Percentiles rank a stretch among this genome's conserved stretches.
Conservation (phyloP, 78 protist genomes). For the Isochrysis galbana region DNA sequence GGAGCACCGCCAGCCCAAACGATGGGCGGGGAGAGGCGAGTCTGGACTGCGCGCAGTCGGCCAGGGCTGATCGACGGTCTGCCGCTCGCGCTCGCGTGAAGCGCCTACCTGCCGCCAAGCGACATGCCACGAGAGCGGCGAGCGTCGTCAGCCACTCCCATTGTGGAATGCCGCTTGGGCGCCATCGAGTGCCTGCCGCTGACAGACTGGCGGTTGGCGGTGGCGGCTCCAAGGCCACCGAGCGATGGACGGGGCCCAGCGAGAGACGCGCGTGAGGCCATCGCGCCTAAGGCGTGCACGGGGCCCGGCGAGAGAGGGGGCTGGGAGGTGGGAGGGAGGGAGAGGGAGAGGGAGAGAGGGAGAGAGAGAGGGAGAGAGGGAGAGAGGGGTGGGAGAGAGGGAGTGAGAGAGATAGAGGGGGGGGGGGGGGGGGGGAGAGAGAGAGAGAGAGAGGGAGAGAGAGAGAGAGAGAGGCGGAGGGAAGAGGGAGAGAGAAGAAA, state of each 20-base stretch:
- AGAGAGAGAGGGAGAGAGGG: too few relatives aligned
- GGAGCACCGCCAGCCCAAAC: too few relatives aligned
- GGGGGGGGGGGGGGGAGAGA: neutral
- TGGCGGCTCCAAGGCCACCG: neutral
- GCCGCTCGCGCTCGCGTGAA: too few relatives aligned
- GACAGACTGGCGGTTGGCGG: neutral
- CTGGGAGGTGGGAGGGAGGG: neutral
- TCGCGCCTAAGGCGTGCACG: neutral
- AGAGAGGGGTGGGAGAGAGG: neutral
- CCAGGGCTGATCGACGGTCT: too few relatives aligned
- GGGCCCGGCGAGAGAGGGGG: neutral
- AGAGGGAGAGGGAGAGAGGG: neutral
- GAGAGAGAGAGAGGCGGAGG: neutral
- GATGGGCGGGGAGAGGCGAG: too few relatives aligned
- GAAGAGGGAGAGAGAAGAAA: neutral
- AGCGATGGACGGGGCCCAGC: neutral
- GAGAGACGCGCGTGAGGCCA: neutral
- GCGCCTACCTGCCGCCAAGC: neutral
- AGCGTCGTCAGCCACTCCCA: neutral
- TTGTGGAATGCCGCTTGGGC: neutral
- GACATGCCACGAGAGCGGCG: slow-evolving; percentile 1
- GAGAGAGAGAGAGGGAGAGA: neutral
- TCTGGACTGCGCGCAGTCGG: too few relatives aligned
- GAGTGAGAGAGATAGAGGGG: neutral
- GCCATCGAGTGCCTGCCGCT: neutral